A percentile compares a stretch with the other conserved stretches of the same genome.
phyloP scores from a whole-genome alignment of 177 flowering plant species.

The Vitis hybrid region DNA sequence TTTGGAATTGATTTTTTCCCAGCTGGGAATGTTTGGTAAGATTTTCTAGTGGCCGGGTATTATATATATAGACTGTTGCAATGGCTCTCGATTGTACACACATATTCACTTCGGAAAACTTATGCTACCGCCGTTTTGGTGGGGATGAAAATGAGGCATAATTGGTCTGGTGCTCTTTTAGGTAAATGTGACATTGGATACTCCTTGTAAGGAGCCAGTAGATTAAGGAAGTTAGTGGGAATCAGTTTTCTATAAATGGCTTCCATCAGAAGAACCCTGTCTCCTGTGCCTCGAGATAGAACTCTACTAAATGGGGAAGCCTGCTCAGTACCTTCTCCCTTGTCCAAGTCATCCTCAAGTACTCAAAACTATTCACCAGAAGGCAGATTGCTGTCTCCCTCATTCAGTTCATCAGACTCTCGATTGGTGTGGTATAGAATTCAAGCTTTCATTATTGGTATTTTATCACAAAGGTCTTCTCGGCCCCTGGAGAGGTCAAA shows the following conservation, averaged over 20 bases:
- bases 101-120: too few species aligned
- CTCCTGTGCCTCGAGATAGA: constrained; percentile 70
- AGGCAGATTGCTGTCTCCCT: constrained; percentile 37
- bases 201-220: neutral
- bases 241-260: constrained; percentile 47
- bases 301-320: constrained; percentile 49
- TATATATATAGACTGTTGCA: too few species aligned
- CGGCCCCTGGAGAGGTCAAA: constrained; percentile 61
- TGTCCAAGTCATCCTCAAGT: constrained; percentile 58
- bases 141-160: neutral
- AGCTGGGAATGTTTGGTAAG: neutral
- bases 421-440: constrained; percentile 25
- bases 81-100: too few species aligned
- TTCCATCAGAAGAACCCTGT: constrained; percentile 76
- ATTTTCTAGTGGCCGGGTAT: neutral
- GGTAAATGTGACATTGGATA: neutral
- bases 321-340: constrained; percentile 53
- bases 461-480: constrained; percentile 49
- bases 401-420: constrained; percentile 37
- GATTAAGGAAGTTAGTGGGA: neutral
- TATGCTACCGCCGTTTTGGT: too few species aligned
- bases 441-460: constrained; percentile 38
- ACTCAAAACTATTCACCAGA: constrained; percentile 37
- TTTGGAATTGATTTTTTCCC: neutral
- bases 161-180: neutral